A percentile compares a stretch with the other conserved stretches of the same genome.
These are phyloP conservation scores for Backusella westeae DNA, from an alignment of 192 early-diverging fungal genomes.

Conservation along the genomic window DNA sequence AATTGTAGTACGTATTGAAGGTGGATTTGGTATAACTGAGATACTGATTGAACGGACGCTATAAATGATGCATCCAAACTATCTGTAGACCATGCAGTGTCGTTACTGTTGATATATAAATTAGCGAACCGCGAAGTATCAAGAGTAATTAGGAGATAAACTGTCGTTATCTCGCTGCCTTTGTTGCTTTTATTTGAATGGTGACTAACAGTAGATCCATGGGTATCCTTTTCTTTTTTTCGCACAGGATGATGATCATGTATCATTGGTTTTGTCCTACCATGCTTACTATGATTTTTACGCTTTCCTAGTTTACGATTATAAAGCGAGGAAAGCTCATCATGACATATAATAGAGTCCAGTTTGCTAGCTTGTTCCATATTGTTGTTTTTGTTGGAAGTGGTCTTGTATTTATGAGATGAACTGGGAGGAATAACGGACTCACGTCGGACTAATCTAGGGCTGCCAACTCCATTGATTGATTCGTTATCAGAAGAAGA, in stretches of 20 bases:
- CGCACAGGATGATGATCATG: constrained; percentile 1
- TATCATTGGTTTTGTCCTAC: constrained; percentile 6
- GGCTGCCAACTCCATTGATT: background rate
- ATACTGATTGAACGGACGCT: background rate
- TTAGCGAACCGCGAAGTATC: background rate
- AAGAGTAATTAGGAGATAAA: constrained; percentile 12
- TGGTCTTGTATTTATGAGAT: background rate
- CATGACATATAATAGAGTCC: background rate
- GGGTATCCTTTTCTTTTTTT: constrained; percentile 1
- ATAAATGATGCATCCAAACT: constrained; percentile 5
- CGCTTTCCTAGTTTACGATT: background rate
- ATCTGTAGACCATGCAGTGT: constrained; percentile 1
- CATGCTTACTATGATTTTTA: background rate
- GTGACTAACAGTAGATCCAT: background rate
- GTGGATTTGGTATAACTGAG: background rate
- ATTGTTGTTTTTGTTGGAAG: background rate
- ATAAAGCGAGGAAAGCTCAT: background rate
- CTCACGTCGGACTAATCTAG: constrained; percentile 11
- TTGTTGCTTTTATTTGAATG: constrained; percentile 4
- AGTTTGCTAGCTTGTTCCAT: background rate
- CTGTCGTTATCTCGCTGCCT: background rate
- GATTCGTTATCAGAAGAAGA: background rate
- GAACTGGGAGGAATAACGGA: background rate
- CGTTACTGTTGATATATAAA: background rate
- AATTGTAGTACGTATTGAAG: background rate